Evolutionary conservation across 2,329 filamentous ascomycete species (phyloP), one percentile per base, ranked within the genome.

Genomic region (Cercospora berteroae): DNA sequence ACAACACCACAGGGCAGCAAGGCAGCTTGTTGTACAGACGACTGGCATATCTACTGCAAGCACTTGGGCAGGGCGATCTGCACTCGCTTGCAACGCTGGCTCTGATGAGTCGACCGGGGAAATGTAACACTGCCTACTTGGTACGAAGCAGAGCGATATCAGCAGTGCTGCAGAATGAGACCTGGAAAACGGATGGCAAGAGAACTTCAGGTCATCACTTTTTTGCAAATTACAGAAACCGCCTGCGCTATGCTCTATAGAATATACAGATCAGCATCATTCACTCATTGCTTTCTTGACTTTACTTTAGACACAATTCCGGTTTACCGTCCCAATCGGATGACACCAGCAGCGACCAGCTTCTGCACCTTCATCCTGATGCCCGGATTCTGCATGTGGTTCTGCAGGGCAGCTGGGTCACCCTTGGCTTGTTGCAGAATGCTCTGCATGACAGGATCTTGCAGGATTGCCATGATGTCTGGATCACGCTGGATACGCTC

Each of bases 401-500:
- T 94, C 79, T 96, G 90, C 70, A 99, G 87, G 56, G 95, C 95
- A 59, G 90, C 90, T 18, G 95, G 95, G 76, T 99, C 92, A 64
- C 88, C 89, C 85, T 98, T 96, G 56, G 95, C 95, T 83, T 99
- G 95, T 80, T 98, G 94, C 90, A 42, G 93, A 94, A 79, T 99
- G 72, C 90, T 91, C 83, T 99, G 93, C 94, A 99, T 98, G 77
- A 99, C 90, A 16, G 95, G 95, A 77, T 99, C 95, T 80, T 94
- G 90, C 82, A 98, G 91, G 77, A 97, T 94, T 70, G 84, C 81
- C 87, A 96, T 92, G 79, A 98, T 97, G 89, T 77, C 74, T 42
- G 74, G 74, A 48, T 74, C 75, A 27, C 89, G 89, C 84, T 91
- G 89, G 78, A 99, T 89, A 71, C 96, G 87, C 83, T 96, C 93